Evolutionary conservation across 1,284 basidiomycete genomes (phyloP), one percentile per base, ranked within the genome.

Genomic region (Leccinum glutinopallens): DNA sequence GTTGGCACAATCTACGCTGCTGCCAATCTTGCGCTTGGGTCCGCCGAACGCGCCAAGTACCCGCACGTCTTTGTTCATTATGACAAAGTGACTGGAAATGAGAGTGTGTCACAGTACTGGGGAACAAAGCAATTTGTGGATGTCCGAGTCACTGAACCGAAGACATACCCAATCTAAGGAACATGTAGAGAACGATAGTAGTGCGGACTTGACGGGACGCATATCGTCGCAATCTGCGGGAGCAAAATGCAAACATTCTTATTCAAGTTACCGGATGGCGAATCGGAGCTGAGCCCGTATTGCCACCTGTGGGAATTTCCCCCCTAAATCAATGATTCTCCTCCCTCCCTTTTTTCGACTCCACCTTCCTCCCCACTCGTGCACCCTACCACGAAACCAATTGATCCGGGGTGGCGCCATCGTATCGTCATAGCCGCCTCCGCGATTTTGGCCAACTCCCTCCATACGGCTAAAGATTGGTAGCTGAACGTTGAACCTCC

Each of bases 21-120:
- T 6, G 70, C 74, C 41, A 59, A 58, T 9, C 64, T 73, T 61
- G 62, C 79, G 59, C 72, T 83, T 60, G 85, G 83, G 70, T 75
- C 77, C 41, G 68, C 75, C 25, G 70, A 75, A 61, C 78, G 84
- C 51, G 66, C 61, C 9, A 72, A 73, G 63, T 77, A 79, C 75
- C 80, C 84, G 68, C 83, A 86, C 78, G 67, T 80, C 19, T 76
- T 83, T 65, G 83, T 86, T 66, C 82, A 79, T 78, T 79, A 79
- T 71, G 75, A 79, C 66, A 83, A 79, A 63, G 77, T 89, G 68
- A 75, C 81, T 67, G 78, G 79, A 74, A 81, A 87, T 71, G 76
- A 79, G 64, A 77, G 78, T 69, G 71, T 85, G 67, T 77, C 76
- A 58, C 63, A 66, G n/a, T 66, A 61, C 25, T 74, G 68, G 70